phyloP scores from a whole-genome alignment of 1,284 basidiomycete genomes.

The Leccinum discolor region DNA sequence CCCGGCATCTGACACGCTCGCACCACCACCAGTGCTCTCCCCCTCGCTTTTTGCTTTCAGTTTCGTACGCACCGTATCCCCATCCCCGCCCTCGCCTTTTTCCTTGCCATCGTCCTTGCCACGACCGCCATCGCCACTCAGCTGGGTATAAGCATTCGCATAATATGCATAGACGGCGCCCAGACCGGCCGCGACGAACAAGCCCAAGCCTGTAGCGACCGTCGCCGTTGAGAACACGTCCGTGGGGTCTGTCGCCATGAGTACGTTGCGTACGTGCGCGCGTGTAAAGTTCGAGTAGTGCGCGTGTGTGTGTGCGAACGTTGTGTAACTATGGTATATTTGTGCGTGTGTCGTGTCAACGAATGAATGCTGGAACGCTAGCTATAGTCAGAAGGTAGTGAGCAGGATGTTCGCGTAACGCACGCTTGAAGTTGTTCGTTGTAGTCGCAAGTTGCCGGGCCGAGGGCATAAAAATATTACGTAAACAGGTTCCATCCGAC shows the following conservation, averaged over 20 bases:
- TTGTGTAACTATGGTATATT: too few species aligned
- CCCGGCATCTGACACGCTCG: background rate
- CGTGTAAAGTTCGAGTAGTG: background rate
- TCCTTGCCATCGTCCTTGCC: background rate
- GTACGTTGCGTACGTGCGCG: too few species aligned
- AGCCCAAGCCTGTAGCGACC: slow-evolving; percentile 5
- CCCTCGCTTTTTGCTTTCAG: background rate
- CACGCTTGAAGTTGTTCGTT: background rate
- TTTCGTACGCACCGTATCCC: background rate
- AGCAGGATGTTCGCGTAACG: background rate
- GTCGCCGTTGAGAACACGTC: slow-evolving; percentile 26
- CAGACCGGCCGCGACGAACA: slow-evolving; percentile 17
- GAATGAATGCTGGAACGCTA: background rate
- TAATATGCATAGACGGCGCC: slow-evolving; percentile 21
- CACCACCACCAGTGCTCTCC: background rate
- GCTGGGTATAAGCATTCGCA: slow-evolving; percentile 3
- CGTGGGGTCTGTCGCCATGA: background rate
- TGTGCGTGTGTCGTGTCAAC: background rate
- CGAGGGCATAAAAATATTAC: background rate
- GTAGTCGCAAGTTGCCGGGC: background rate
- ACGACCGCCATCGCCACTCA: background rate
- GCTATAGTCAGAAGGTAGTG: background rate
- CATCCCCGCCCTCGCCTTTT: background rate
- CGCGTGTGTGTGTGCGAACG: background rate
- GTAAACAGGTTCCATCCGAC: background rate